Evolutionary conservation across 331 rosid genomes (phyloP).

Genomic region (Rhamnella rubrinervis): DNA sequence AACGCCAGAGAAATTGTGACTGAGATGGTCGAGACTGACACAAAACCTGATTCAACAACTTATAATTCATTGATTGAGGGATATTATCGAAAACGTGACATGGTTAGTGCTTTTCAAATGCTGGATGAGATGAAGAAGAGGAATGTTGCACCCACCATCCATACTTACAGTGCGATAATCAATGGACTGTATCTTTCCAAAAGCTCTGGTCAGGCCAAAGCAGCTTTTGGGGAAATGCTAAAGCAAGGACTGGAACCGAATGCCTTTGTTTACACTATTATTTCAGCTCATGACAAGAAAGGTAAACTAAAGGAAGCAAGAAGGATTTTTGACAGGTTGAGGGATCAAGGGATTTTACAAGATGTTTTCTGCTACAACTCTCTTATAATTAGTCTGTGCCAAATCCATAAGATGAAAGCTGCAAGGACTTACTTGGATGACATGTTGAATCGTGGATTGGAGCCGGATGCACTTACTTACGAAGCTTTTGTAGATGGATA

Average conservation of each 20-base stretch:
- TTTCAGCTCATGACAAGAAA: slow-evolving; percentile 43
- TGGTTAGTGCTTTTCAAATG: slow-evolving; percentile 33
- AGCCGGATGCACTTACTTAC: slow-evolving; percentile 47
- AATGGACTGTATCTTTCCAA: slow-evolving; percentile 36
- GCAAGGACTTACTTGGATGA: slow-evolving; percentile 39
- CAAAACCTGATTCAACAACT: slow-evolving; percentile 25
- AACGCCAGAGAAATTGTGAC: slow-evolving; percentile 36
- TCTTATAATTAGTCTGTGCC: slow-evolving; percentile 43
- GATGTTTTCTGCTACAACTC: slow-evolving; percentile 53
- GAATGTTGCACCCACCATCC: slow-evolving; percentile 28
- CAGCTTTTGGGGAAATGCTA: slow-evolving; percentile 38
- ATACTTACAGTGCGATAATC: slow-evolving; percentile 43
- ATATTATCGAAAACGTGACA: slow-evolving; percentile 31
- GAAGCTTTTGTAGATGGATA: slow-evolving; percentile 45
- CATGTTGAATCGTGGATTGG: slow-evolving; percentile 40
- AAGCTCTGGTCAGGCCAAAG: slow-evolving; percentile 34
- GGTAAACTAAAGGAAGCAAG: slow-evolving; percentile 38
- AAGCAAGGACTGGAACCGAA: slow-evolving; percentile 36
- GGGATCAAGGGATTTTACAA: slow-evolving; percentile 30
- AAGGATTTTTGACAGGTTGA: slow-evolving; percentile 36
- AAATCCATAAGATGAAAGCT: slow-evolving; percentile 39
- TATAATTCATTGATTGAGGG: slow-evolving; percentile 43
- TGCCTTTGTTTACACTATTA: slow-evolving; percentile 34
- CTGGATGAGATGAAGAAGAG: slow-evolving; percentile 43
- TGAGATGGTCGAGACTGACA: slow-evolving; percentile 34